Base-by-base conservation (phyloP, 2,329 filamentous ascomycete genomes). In the Plectosphaerella plurivora region DNA sequence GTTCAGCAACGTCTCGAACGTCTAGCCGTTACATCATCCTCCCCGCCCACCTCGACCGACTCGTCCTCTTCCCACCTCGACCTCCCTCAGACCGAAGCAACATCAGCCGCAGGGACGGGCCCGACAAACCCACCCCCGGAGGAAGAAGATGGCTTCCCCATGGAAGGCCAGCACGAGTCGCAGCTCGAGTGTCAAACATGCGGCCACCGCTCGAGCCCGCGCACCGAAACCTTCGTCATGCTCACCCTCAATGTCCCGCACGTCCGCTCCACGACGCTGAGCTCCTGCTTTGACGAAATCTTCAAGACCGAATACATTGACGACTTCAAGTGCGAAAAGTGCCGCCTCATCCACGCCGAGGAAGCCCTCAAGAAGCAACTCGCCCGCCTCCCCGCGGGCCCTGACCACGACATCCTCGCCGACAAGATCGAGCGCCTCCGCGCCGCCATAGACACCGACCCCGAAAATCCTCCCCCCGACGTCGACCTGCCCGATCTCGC, bases 231-330 rank as follows among this genome's bases (percentile, higher is more conserved):
- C 0, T 99, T 99, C 64, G 93, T 95, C 68, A 95, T 92, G 18
- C 73, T 99, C 57, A 97, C 93, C 1, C 75, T 99, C 50, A 91
- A 91, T 62, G 94, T 99, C 4, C 94, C 94, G 0, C 89, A 94
- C 66, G 82, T 86, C 56, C 84, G 79, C 49, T 88, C 89, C 2
- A 92, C 92, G 1, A 87, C 90, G 0, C 78, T 99, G 15, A 91
- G 88, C 64, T 79, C 85, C 9, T 99, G 94, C 68, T 94, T 99
- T 61, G 94, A 99, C 63, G 89, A 89, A 41, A 87, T 97, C 69
- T 86, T 99, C 60, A 96, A 96, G 71, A 91, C 90, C 1, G 94
- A 99, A 68, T 88, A 91, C 66, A 97, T 99, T 59, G 93, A 97
- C 57, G 94, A 96, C 66, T 99, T 95, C 76, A 92, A 89, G 60